phyloP scores from a whole-genome alignment of 345 rosid genomes.

The Litchi chinensis region DNA sequence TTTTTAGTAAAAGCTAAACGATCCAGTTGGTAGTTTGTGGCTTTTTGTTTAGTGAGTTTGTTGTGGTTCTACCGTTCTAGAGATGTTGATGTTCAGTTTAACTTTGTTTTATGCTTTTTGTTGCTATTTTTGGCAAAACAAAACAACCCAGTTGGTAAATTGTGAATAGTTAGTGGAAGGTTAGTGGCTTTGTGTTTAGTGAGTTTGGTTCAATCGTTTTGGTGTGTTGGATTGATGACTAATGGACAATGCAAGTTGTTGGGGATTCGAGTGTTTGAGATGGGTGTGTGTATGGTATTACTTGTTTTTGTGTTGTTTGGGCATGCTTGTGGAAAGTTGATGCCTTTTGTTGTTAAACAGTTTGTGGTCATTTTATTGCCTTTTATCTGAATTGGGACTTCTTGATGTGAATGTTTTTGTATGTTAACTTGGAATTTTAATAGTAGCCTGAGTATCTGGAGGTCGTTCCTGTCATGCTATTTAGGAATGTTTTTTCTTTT shows the following conservation, averaged over 20 bases:
- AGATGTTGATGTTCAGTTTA: too few species aligned
- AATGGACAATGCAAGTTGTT: neutral
- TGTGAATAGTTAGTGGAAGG: too few species aligned
- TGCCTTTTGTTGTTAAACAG: neutral
- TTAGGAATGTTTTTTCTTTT: neutral
- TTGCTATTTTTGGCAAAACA: too few species aligned
- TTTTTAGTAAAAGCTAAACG: neutral
- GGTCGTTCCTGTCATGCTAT: neutral
- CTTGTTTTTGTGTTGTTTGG: neutral
- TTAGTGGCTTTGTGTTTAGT: too few species aligned
- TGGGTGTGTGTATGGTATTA: neutral
- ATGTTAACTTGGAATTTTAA: too few species aligned
- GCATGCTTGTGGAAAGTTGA: neutral
- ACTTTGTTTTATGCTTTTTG: too few species aligned
- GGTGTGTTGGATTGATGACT: neutral
- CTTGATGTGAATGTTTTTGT: neutral
- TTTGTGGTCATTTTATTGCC: neutral
- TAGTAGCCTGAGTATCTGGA: neutral
- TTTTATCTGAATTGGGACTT: slow-evolving; percentile 8
- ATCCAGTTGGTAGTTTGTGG: neutral
- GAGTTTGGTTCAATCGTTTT: too few species aligned
- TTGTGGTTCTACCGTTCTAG: neutral
- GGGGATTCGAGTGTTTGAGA: neutral
- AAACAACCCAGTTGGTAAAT: too few species aligned
- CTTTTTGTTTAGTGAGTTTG: neutral